Evolutionary conservation across 2,329 filamentous ascomycete species (phyloP).

Genomic region (Fusarium virguliforme): DNA sequence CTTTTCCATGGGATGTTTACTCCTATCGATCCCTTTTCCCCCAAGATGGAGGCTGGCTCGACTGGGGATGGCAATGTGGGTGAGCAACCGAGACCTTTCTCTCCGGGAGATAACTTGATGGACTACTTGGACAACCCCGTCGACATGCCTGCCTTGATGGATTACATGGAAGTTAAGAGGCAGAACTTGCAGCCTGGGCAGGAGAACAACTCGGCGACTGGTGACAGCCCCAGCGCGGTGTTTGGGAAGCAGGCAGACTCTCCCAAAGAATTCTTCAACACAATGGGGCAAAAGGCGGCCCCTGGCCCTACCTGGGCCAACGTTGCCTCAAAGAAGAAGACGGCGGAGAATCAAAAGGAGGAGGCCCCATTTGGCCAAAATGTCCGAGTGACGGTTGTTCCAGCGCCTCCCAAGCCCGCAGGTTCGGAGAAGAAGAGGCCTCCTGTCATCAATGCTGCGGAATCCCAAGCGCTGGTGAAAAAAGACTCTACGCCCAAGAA

Average conservation of each 20-base stretch:
- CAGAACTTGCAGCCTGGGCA: background rate
- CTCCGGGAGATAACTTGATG: constrained; percentile 30
- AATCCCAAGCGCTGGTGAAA: background rate
- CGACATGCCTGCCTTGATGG: constrained; percentile 35
- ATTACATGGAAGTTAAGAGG: background rate
- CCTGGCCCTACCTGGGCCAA: constrained; percentile 25
- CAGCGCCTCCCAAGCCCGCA: background rate
- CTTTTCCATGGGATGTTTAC: constrained; percentile 18
- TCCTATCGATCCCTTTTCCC: background rate
- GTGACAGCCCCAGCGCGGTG: constrained; percentile 13
- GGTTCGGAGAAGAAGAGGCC: background rate
- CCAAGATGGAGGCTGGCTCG: background rate
- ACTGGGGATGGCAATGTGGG: no score
- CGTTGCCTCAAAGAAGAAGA: constrained; percentile 21
- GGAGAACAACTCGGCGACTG: background rate
- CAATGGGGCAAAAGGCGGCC: constrained; percentile 47
- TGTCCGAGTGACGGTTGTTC: constrained; percentile 15
- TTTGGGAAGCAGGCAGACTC: constrained; percentile 32
- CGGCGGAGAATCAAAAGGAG: constrained; percentile 11
- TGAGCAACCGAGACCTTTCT: background rate
- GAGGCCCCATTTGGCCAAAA: constrained; percentile 29
- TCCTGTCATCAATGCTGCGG: no score
- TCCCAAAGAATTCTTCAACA: constrained; percentile 33
- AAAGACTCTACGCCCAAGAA: background rate
- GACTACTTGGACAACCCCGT: constrained; percentile 34